Percentiles rank a stretch among this genome's conserved stretches.
phyloP scores from a whole-genome alignment of 208 protist species.

The Trypanosoma scelopori region DNA sequence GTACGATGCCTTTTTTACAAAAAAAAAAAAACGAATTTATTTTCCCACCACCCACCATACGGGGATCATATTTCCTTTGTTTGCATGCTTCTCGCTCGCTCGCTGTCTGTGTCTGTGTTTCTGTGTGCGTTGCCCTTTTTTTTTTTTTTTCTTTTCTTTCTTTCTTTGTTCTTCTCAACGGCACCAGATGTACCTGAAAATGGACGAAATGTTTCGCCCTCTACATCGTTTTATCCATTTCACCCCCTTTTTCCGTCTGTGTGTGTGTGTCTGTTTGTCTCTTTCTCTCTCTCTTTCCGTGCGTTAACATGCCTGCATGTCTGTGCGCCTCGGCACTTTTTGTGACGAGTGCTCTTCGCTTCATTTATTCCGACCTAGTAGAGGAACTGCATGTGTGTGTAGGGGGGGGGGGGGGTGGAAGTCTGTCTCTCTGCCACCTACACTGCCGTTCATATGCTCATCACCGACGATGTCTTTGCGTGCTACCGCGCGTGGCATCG shows the following conservation, averaged over 20 bases:
- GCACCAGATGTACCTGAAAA: background rate
- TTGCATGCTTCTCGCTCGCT: background rate
- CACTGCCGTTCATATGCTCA: constrained; percentile 18
- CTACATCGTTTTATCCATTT: too few relatives aligned
- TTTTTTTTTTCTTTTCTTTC: background rate
- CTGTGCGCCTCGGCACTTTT: background rate
- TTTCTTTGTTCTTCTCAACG: constrained; percentile 16
- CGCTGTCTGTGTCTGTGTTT: background rate
- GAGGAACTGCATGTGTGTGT: background rate
- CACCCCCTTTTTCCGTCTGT: too few relatives aligned
- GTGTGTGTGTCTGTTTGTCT: too few relatives aligned
- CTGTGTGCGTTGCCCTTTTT: background rate
- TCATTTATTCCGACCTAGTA: background rate
- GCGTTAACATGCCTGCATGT: too few relatives aligned
- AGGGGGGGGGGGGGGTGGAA: background rate
- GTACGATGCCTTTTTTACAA: background rate
- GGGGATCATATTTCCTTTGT: too few relatives aligned
- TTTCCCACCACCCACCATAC: too few relatives aligned
- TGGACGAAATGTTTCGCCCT: background rate
- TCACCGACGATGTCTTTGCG: constrained; percentile 27
- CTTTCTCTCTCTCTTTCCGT: too few relatives aligned
- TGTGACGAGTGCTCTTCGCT: background rate
- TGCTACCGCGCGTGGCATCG: constrained; percentile 25
- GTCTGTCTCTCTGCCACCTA: constrained; percentile 9
- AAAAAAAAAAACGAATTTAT: too few relatives aligned